Evolutionary conservation across 2,329 filamentous ascomycete species (phyloP), one percentile per base, ranked within the genome.

Genomic region (Balansia obtecta): DNA sequence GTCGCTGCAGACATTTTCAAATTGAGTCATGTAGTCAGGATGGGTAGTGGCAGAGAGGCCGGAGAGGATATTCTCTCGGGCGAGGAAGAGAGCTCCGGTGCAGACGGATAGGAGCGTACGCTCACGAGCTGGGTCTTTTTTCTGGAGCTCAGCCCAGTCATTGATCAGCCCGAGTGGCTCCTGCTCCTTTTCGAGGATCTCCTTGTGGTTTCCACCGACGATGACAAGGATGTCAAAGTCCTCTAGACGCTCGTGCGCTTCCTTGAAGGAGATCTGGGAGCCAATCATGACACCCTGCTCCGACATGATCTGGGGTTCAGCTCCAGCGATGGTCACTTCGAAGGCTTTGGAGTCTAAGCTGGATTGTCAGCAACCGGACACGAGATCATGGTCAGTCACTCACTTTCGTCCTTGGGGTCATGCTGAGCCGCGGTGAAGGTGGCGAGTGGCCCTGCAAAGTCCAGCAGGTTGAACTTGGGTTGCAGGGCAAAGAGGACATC

Each of bases 1-100:
- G 56, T 87, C 82, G 65, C 85, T 86, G 74, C 85, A 89, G 58
- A 89, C 70, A 60, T 82, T 89, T 74, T 93, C 88, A 62, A 94
- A 81, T 57, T 80, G 84, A 65, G 86, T 88, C 60, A 89, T 76
- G 69, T 75, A 82, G 68, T 93, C 86, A 53, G 86, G 83, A 67
- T 93, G 88, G 52, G 86, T 91, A 55, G 88, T 94, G 58, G 86
- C 87, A 32, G 83, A 82, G 27, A 93, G 74, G 55, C 88, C 88
- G 56, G 83, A 80, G 54, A 94, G 79, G 63, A 93, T 80, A 57
- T 86, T 87, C 61, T 83, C 77, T 61, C 86, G 74, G 54, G 83
- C 88, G 47, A 91, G 79, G 70, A 91, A 79, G 62, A 91, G 79
- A 42, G 84, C 78, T 55, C 86, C 88, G 45, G 86, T 88, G 73